Percentiles rank a stretch among this genome's conserved stretches.
phyloP scores from a whole-genome alignment of 1,139 yeast species.

The Nakaseomyces sp. region DNA sequence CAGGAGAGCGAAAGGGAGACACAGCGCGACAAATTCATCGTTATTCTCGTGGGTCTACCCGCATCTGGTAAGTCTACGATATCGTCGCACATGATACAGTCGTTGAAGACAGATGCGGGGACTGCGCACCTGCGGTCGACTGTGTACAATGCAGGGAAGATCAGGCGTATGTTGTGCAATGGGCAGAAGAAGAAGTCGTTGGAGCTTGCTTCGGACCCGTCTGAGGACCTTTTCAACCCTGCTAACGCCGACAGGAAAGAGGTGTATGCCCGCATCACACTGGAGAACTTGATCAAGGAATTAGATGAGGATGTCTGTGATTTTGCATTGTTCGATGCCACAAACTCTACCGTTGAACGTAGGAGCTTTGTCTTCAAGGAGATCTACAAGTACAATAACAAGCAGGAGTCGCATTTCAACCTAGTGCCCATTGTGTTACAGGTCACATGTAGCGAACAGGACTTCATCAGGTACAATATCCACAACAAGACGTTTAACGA shows the following conservation, averaged over 20 bases:
- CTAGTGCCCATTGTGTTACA: conserved; percentile 37
- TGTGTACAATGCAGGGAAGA: conserved; percentile 49
- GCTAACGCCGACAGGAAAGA: conserved; percentile 46
- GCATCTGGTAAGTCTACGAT: conserved; percentile 66
- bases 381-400: conserved; percentile 21
- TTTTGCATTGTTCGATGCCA: conserved; percentile 64
- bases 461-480: conserved; percentile 46
- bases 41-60: conserved; percentile 59
- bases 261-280: conserved; percentile 49
- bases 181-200: conserved; percentile 16
- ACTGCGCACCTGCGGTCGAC: conserved; percentile 23
- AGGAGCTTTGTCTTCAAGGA: conserved; percentile 34
- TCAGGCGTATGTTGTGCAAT: conserved; percentile 37
- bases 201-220: conserved; percentile 24
- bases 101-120: conserved; percentile 29
- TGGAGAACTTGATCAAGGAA: conserved; percentile 42
- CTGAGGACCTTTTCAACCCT: conserved; percentile 41
- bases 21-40: conserved; percentile 33
- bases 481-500: conserved; percentile 51
- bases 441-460: conserved; percentile 38
- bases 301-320: conserved; percentile 39
- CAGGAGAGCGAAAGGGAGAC: conserved; percentile 1
- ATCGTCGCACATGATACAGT: conserved; percentile 42
- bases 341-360: conserved; percentile 53
- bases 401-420: conserved; percentile 16